Percentiles rank a stretch among this genome's conserved stretches.
These are phyloP conservation scores for Chlamydomonas reinhardtii DNA, from an alignment of 163 green algal species.

Conservation along the genomic window DNA sequence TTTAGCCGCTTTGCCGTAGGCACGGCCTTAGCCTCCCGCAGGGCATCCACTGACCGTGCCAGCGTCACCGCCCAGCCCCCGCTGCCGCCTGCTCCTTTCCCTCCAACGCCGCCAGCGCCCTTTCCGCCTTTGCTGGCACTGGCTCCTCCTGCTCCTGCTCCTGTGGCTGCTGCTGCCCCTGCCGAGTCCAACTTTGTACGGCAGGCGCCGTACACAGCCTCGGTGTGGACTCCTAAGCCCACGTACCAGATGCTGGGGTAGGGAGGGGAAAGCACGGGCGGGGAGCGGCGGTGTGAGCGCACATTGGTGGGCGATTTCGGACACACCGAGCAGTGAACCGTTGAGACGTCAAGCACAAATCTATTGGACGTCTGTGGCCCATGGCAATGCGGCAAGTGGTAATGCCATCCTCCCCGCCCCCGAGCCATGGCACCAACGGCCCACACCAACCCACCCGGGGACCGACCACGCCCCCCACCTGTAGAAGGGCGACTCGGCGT, in stretches of 20 bases:
- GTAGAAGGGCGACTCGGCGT: slow-evolving; percentile 59
- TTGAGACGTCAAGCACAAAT: too few relatives aligned
- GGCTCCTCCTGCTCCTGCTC: not conserved
- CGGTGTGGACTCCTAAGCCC: slow-evolving; percentile 24
- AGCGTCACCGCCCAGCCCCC: slow-evolving; percentile 20
- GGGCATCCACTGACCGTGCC: slow-evolving; percentile 12
- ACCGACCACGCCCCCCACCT: not conserved
- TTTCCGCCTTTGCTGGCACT: too few relatives aligned
- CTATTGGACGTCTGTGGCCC: too few relatives aligned
- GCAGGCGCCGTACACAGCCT: slow-evolving; percentile 1
- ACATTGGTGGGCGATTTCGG: not conserved
- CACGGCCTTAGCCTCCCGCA: slow-evolving; percentile 27
- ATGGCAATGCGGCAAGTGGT: not conserved
- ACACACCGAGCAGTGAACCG: too few relatives aligned
- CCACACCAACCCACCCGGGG: too few relatives aligned
- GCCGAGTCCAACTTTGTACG: not conserved
- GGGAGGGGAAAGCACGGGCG: not conserved
- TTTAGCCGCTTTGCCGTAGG: slow-evolving; percentile 53
- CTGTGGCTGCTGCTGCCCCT: not conserved
- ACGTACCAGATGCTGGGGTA: slow-evolving; percentile 57
- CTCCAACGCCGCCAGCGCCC: too few relatives aligned
- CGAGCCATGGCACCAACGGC: too few relatives aligned
- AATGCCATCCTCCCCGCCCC: too few relatives aligned
- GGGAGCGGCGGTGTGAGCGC: too few relatives aligned
- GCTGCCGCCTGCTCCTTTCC: not conserved